phyloP scores from a whole-genome alignment of 768 basidiomycete species.

The Basidioascus undulatus region DNA sequence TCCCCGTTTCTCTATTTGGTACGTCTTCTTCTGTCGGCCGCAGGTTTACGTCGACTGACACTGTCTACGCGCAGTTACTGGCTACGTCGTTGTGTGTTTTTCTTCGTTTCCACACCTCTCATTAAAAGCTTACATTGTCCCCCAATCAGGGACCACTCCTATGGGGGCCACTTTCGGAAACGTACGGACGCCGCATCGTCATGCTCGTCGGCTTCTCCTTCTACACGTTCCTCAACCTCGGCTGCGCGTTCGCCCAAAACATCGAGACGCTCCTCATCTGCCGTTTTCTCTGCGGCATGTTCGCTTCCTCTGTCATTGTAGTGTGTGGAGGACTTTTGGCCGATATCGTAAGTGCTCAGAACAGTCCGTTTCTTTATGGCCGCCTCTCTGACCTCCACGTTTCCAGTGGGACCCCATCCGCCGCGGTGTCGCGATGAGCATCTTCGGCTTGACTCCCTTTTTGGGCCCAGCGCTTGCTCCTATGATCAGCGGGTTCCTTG shows the following conservation, averaged over 20 bases:
- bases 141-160: no score
- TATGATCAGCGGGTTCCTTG: conserved; percentile 8
- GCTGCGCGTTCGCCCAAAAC: conserved; percentile 10
- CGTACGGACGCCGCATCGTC: conserved; percentile 9
- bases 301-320: no score
- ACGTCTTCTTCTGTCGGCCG: no score
- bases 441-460: conserved; percentile 10
- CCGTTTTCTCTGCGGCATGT: conserved; percentile 11
- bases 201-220: conserved; percentile 8
- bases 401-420: conserved; percentile 10
- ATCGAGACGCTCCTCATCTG: conserved; percentile 9
- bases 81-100: no score
- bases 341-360: conserved; percentile 7
- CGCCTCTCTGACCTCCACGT: conserved; percentile 11
- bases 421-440: conserved; percentile 11
- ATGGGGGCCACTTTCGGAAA: conserved; percentile 9
- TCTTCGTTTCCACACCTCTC: no score
- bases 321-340: no score
- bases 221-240: conserved; percentile 11
- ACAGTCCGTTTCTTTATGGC: not conserved
- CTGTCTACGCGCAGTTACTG: no score
- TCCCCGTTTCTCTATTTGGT: no score
- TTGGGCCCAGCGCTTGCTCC: conserved; percentile 11
- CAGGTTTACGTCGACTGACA: no score
- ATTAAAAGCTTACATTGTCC: no score